phyloP scores from a whole-genome alignment of 148 eudicot species.

The Fagopyrum esculentum region DNA sequence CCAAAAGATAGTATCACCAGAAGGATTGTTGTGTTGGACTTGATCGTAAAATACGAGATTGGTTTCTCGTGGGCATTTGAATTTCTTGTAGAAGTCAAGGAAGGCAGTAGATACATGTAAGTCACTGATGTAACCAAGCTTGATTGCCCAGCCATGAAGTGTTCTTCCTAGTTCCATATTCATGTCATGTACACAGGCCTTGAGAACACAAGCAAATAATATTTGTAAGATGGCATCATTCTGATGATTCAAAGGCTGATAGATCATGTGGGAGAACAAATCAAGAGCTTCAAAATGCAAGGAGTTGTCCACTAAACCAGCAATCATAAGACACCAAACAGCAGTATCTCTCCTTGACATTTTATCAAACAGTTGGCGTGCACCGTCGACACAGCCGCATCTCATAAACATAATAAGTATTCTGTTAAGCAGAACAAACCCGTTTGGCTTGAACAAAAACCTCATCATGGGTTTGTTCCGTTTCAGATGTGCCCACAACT shows the following conservation, averaged over 20 bases:
- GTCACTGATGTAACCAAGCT: slow-evolving; percentile 35
- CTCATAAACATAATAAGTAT: slow-evolving; percentile 42
- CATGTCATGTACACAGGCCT: slow-evolving; percentile 42
- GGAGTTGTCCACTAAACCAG: slow-evolving; percentile 26
- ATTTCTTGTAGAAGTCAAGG: slow-evolving; percentile 52
- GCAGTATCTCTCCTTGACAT: slow-evolving; percentile 44
- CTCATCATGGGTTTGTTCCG: slow-evolving; percentile 24
- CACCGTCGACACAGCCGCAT: slow-evolving; percentile 43
- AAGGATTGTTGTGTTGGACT: slow-evolving; percentile 14
- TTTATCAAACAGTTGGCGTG: slow-evolving; percentile 57
- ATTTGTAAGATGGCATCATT: slow-evolving; percentile 20
- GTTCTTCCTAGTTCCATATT: slow-evolving; percentile 45
- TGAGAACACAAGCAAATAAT: slow-evolving; percentile 51
- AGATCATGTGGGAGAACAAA: slow-evolving; percentile 37
- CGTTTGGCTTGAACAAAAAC: slow-evolving; percentile 18
- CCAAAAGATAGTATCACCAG: slow-evolving; percentile 40
- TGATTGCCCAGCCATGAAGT: slow-evolving; percentile 62
- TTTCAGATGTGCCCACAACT: slow-evolving; percentile 35
- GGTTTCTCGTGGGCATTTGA: slow-evolving; percentile 33
- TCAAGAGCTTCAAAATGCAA: slow-evolving; percentile 27
- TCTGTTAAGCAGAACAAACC: slow-evolving; percentile 39
- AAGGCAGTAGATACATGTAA: slow-evolving; percentile 38
- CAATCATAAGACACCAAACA: slow-evolving; percentile 58
- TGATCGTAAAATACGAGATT: slow-evolving; percentile 34
- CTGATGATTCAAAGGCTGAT: not conserved